Evolutionary conservation across 306 rosid genomes (phyloP).

Genomic region (Hylodesmum podocarpum): DNA sequence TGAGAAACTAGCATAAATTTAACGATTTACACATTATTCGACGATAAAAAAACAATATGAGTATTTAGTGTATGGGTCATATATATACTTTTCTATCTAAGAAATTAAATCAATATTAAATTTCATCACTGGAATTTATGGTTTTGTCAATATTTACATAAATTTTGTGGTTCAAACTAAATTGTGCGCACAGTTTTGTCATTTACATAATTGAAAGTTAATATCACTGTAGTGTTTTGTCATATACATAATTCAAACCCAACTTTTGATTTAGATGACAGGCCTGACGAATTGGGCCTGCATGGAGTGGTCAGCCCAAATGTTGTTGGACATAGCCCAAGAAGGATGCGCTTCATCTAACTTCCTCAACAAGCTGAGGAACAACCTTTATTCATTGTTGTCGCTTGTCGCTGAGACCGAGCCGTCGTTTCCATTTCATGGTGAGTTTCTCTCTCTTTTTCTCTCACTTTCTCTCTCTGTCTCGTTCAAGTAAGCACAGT

Average conservation of each 20-base stretch:
- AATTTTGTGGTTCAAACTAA: no score
- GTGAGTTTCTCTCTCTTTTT: constrained; percentile 25
- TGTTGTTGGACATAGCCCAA: neutral
- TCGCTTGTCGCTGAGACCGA: neutral
- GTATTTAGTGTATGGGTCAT: neutral
- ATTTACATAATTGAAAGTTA: no score
- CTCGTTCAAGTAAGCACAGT: neutral
- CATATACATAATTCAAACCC: no score
- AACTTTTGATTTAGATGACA: no score
- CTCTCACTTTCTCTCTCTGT: neutral
- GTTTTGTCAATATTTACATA: no score
- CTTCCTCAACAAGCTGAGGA: neutral
- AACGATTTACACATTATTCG: neutral
- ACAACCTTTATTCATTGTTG: neutral
- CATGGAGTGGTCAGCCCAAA: neutral
- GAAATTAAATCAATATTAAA: no score
- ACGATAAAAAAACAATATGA: neutral
- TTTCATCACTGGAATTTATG: no score
- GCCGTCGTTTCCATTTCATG: constrained; percentile 17
- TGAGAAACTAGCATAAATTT: neutral
- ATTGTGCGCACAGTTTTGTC: no score
- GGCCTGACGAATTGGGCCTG: neutral
- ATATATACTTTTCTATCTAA: no score
- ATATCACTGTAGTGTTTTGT: no score
- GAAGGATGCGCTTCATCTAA: neutral